A percentile compares a stretch with the other conserved stretches of the same genome.
These are phyloP conservation scores for Phytophthora megakarya DNA, from an alignment of 352 stramenopile genomes.

Conservation along the genomic window DNA sequence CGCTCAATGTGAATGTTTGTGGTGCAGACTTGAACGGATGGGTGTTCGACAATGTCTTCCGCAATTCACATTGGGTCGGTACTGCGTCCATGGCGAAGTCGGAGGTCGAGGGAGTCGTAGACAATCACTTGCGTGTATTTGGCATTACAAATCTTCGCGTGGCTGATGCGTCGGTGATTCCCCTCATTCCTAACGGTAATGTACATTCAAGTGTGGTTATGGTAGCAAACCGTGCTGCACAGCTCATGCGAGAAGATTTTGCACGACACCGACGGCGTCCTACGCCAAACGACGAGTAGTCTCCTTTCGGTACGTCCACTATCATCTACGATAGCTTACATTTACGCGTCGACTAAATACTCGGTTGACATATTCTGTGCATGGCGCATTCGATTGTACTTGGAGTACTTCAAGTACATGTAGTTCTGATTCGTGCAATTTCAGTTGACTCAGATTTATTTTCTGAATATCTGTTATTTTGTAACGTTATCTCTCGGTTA, in stretches of 20 bases:
- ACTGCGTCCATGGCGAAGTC: slow-evolving; percentile 70
- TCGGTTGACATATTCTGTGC: no score
- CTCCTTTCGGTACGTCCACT: no score
- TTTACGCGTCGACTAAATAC: no score
- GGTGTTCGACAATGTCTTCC: slow-evolving; percentile 68
- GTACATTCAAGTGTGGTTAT: slow-evolving; percentile 78
- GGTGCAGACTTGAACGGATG: slow-evolving; percentile 58
- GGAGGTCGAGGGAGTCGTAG: slow-evolving; percentile 55
- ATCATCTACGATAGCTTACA: no score
- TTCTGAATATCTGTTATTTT: no score
- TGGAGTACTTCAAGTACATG: no score
- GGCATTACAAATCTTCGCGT: slow-evolving; percentile 63
- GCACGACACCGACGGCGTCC: slow-evolving; percentile 15
- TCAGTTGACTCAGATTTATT: no score
- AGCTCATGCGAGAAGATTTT: slow-evolving; percentile 50
- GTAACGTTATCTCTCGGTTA: no score
- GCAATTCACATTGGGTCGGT: slow-evolving; percentile 88
- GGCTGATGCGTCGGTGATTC: slow-evolving; percentile 72
- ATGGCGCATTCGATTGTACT: no score
- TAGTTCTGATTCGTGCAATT: no score
- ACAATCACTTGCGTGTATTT: slow-evolving; percentile 64
- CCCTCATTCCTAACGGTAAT: slow-evolving; percentile 73
- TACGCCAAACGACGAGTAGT: neutral
- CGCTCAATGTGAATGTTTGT: neutral
- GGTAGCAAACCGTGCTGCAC: slow-evolving; percentile 55